Evolutionary conservation across 2,329 filamentous ascomycete species (phyloP).

Genomic region (Xenosphaeropsis pyriputrescens): DNA sequence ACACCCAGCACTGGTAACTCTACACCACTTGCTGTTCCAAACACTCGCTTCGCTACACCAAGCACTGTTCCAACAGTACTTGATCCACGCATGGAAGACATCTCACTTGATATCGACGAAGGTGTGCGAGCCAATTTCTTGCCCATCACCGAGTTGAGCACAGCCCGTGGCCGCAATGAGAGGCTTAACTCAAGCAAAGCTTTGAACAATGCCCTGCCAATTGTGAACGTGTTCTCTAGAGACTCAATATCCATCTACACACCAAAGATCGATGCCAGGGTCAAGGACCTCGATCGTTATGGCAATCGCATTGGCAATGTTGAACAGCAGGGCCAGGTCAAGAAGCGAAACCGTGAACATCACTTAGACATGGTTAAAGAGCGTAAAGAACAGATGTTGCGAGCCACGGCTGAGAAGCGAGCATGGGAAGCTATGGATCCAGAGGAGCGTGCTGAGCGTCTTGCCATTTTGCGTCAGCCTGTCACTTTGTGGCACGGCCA

Average conservation of each 20-base stretch:
- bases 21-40: not conserved
- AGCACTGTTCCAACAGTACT: not conserved
- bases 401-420: slow-evolving; percentile 1
- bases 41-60: not conserved
- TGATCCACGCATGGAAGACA: not conserved
- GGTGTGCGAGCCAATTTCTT: not conserved
- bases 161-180: not conserved
- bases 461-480: slow-evolving; percentile 1
- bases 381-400: slow-evolving; percentile 2
- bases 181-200: not conserved
- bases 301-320: slow-evolving; percentile 1
- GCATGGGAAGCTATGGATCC: slow-evolving; percentile 1
- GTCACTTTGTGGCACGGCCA: not conserved
- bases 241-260: not conserved
- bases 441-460: slow-evolving; percentile 1
- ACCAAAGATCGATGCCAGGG: slow-evolving; percentile 1
- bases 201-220: not conserved
- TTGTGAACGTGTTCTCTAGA: not conserved
- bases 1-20: not conserved
- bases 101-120: not conserved
- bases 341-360: not conserved
- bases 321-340: not conserved
- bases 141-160: not conserved
- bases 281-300: slow-evolving; percentile 1
- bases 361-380: not conserved